Evolutionary conservation across 1,139 yeast genomes (phyloP).

Genomic region (Yamadazyma spencermartinsiae): DNA sequence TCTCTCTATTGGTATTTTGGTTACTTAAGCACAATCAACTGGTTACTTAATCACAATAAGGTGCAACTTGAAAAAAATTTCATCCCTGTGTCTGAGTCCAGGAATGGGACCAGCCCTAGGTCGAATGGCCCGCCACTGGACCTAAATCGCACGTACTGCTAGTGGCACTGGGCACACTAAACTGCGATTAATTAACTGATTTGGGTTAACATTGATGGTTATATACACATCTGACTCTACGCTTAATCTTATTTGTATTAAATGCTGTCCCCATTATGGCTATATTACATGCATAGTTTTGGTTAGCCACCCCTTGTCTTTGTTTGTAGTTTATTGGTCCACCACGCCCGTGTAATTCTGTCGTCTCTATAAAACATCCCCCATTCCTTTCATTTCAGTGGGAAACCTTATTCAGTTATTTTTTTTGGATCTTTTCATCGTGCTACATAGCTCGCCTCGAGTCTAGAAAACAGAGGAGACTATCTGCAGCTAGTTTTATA

Average conservation of each 20-base stretch:
- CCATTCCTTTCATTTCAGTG: not conserved
- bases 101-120: not conserved
- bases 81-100: too few relatives aligned
- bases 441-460: not conserved
- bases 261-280: too few relatives aligned
- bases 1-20: too few relatives aligned
- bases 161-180: not conserved
- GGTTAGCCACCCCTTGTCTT: not conserved
- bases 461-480: slow-evolving; percentile 1
- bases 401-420: not conserved
- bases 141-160: not conserved
- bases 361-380: not conserved
- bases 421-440: not conserved
- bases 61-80: too few relatives aligned
- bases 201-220: not conserved
- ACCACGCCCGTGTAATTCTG: too few relatives aligned
- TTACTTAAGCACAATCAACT: too few relatives aligned
- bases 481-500: too few relatives aligned
- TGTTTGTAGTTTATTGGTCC: not conserved
- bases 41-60: too few relatives aligned
- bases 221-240: not conserved
- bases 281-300: not conserved
- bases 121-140: too few relatives aligned
- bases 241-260: too few relatives aligned
- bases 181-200: not conserved